Percentiles rank a stretch among this genome's conserved stretches.
These are phyloP conservation scores for Metroxylon sagu DNA, from an alignment of 176 grass and related monocot genomes.

Conservation along the genomic window DNA sequence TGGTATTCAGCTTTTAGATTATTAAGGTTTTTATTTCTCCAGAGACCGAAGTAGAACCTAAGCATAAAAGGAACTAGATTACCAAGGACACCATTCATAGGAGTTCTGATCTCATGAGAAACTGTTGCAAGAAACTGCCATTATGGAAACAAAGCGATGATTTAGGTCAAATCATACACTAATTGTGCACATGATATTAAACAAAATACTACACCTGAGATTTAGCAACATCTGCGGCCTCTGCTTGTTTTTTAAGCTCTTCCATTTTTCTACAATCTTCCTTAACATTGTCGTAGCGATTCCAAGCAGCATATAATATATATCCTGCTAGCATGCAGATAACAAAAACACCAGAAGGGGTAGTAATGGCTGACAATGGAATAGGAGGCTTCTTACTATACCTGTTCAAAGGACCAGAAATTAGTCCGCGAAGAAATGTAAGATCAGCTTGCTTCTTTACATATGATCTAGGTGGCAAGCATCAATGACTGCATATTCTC, in stretches of 20 bases:
- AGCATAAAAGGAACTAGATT: conserved; percentile 14
- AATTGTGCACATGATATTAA: background rate
- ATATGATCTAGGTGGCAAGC: too few species aligned
- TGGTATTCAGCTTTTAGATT: too few species aligned
- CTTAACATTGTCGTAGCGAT: conserved; percentile 81
- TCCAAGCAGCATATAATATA: conserved; percentile 87
- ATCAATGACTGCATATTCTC: conserved; percentile 6
- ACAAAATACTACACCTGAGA: conserved; percentile 56
- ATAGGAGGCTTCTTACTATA: conserved; percentile 66
- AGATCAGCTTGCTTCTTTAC: too few species aligned
- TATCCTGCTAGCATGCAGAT: conserved; percentile 75
- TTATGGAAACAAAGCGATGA: conserved; percentile 14
- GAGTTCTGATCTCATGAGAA: conserved; percentile 99
- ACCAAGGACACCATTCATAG: conserved; percentile 98
- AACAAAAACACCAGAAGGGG: conserved; percentile 63
- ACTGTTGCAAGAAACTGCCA: conserved; percentile 96
- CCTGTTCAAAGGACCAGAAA: conserved; percentile 36
- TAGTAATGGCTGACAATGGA: conserved; percentile 55
- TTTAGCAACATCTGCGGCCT: conserved; percentile 95
- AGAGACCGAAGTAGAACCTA: background rate
- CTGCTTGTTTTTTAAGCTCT: conserved; percentile 70
- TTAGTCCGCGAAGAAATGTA: conserved; percentile 2
- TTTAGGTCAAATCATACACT: conserved; percentile 18
- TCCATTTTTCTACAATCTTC: conserved; percentile 95
- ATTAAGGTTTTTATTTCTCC: too few species aligned